A percentile compares a stretch with the other conserved stretches of the same genome.
phyloP scores from a whole-genome alignment of 192 early-diverging fungal genomes.

The Radiomyces spectabilis region DNA sequence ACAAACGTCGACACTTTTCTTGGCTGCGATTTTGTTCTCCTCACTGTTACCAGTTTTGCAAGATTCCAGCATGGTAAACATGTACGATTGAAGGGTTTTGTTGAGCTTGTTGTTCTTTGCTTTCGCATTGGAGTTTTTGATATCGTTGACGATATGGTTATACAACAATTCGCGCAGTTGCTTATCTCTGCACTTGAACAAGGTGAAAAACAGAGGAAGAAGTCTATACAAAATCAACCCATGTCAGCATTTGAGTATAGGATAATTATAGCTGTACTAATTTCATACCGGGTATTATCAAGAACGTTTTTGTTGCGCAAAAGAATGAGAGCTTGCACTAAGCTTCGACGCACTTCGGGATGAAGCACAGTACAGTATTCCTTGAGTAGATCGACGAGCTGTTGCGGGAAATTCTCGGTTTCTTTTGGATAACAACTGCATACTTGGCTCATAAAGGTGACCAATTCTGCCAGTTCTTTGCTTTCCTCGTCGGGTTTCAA shows the following conservation, averaged over 20 bases:
- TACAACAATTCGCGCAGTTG: slow-evolving; percentile 82
- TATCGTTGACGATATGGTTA: slow-evolving; percentile 91
- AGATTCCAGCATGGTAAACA: slow-evolving; percentile 92
- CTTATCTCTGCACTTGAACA: slow-evolving; percentile 95
- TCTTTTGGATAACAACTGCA: slow-evolving; percentile 82
- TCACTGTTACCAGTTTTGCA: slow-evolving; percentile 55
- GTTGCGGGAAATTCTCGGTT: slow-evolving; percentile 69
- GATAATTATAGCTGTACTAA: no score
- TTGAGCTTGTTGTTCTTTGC: slow-evolving; percentile 97
- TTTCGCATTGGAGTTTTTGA: slow-evolving; percentile 88
- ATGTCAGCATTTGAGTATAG: no score
- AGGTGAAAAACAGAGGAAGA: slow-evolving; percentile 91
- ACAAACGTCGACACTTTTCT: slow-evolving; percentile 94
- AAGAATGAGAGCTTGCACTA: slow-evolving; percentile 85
- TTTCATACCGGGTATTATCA: slow-evolving; percentile 43
- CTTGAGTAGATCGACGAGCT: slow-evolving; percentile 77
- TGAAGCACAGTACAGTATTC: slow-evolving; percentile 76
- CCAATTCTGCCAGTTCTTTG: slow-evolving; percentile 78
- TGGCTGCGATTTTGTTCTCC: slow-evolving; percentile 85
- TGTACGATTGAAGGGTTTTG: slow-evolving; percentile 93
- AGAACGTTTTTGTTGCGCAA: slow-evolving; percentile 81
- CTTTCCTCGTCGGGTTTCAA: slow-evolving; percentile 79
- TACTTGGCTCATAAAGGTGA: slow-evolving; percentile 89
- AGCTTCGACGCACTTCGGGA: slow-evolving; percentile 73
- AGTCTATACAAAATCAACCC: slow-evolving; percentile 30